A percentile compares a stretch with the other conserved stretches of the same genome.
These are phyloP conservation scores for Pseudogymnoascus verrucosus DNA, from an alignment of 2,329 filamentous ascomycete species.

Conservation along the genomic window DNA sequence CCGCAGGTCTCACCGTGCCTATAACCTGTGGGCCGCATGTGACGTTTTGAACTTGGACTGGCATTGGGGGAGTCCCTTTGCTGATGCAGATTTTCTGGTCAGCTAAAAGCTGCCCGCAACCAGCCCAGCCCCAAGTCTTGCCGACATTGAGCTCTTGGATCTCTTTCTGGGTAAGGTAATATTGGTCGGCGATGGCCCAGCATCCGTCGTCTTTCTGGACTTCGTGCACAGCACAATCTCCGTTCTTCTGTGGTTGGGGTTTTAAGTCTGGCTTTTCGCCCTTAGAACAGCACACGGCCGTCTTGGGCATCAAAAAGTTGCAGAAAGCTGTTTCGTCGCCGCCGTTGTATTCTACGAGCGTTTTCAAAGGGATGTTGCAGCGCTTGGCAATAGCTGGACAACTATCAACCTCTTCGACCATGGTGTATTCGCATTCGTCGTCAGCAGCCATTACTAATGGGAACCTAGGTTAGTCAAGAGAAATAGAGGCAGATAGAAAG, in stretches of 20 bases:
- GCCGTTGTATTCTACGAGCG: constrained; percentile 25
- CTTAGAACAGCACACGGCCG: not conserved
- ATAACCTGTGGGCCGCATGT: constrained; percentile 20
- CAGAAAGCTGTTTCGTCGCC: constrained; percentile 22
- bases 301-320: constrained; percentile 23
- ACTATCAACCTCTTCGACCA: constrained; percentile 21
- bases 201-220: not conserved
- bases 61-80: not conserved
- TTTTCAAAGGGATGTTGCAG: constrained; percentile 20
- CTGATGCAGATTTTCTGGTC: not conserved
- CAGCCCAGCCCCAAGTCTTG: constrained; percentile 14
- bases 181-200: not conserved
- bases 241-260: constrained; percentile 22
- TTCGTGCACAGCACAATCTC: constrained; percentile 14
- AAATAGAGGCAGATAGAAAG: too few relatives aligned
- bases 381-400: constrained; percentile 21
- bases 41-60: not conserved
- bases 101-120: not conserved
- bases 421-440: not conserved
- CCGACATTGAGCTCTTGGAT: not conserved
- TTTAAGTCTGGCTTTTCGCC: not conserved
- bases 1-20: constrained; percentile 30
- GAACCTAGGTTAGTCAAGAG: too few relatives aligned
- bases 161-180: not conserved
- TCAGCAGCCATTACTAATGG: too few relatives aligned